Base-by-base conservation (phyloP, 1,284 basidiomycete species). In the Pterula multifida region DNA sequence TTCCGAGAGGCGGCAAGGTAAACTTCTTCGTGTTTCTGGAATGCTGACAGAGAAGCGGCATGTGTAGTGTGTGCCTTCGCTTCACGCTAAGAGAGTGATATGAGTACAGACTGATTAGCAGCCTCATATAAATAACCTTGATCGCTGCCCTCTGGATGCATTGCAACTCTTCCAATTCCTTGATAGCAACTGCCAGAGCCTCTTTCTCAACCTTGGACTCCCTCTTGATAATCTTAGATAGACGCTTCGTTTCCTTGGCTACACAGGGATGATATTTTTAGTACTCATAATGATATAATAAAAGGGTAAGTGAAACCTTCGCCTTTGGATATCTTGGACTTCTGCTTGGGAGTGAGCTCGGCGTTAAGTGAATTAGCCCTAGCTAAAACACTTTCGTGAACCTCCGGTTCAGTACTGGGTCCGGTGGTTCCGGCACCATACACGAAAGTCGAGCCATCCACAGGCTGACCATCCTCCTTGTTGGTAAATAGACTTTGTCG, bases 171-270 rank as follows among this genome's bases (percentile, higher is more conserved):
- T 64, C 62, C n/a, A 79, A 68, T 55, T 81, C 77, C 26, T 64
- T 63, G 50, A 78, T 67, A 0, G 72, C 70, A 3, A 71, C 60
- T 2, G 62, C 58, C 22, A 80, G 57, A 0, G 75, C 65, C 49
- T 69, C 59, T 58, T 73, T 72, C 61, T 79, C 76, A 1, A 69
- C 65, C 56, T 73, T 75, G 3, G 66, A 74, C 60, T 79, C 78
- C 11, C 66, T 57, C 57, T 67, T 72, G 54, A 79, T 73, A 36
- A 80, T 69, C 58, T 72, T 77, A 2, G 74, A 70, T 11, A 80
- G 60, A 23, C 62, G 64, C 55, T 71, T 73, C 2, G 67, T 67
- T 46, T 75, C 69, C 55, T 73, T 72, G 44, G 65, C 77, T 78
- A 55, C 32, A 11, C 6, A 12, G 46, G 13, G 56, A 32, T 42